Evolutionary conservation across 352 stramenopile genomes (phyloP), one percentile per base, ranked within the genome.

Genomic region (Peronospora destructor): DNA sequence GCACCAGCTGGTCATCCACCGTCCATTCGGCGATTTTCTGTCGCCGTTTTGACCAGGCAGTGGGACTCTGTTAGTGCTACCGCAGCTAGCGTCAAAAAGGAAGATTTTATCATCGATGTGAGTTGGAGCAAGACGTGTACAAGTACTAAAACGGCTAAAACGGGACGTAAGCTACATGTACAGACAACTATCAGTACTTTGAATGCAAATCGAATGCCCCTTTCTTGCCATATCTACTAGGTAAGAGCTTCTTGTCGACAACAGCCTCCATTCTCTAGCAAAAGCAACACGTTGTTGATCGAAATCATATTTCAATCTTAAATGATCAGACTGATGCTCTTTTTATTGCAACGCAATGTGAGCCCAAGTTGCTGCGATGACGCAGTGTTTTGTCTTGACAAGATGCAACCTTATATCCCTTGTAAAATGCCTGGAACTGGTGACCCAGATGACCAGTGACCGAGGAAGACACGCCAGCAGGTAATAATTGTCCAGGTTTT

Each of bases 371-470:
- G 4, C 33, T 50, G 45, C 39, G 40, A 61, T 17, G 28, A 11
- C 44, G 53, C 39, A 37, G 28, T 26, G 16, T 25, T 37, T 1
- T 12, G 9, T 7, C 14, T 34, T 16, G 17, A 32, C 26, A 32
- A 12, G 25, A 34, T 8, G 12, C 9, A 19, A 16, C 25, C 13
- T 41, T 10, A 25, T 23, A 41, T 32, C 17, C 13, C n/a, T 34
- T 14, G 47, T 45, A 59, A 59, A 53, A 50, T 21, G 26, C 36
- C 40, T 7, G 2, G n/a, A n/a, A 17, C 32, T 36, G 38, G 26
- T 36, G 48, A 40, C 48, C 1, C 28, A 12, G 4, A 28, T 29
- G 45, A 49, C 45, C 12, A 43, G 13, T 30, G 12, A 9, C 11
- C 19, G 9, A 14, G 34, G 30, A 25, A 41, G 38, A 45, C 29